Evolutionary conservation across 2,329 filamentous ascomycete genomes (phyloP), one percentile per base, ranked within the genome.

Genomic region (Alternaria triticina): DNA sequence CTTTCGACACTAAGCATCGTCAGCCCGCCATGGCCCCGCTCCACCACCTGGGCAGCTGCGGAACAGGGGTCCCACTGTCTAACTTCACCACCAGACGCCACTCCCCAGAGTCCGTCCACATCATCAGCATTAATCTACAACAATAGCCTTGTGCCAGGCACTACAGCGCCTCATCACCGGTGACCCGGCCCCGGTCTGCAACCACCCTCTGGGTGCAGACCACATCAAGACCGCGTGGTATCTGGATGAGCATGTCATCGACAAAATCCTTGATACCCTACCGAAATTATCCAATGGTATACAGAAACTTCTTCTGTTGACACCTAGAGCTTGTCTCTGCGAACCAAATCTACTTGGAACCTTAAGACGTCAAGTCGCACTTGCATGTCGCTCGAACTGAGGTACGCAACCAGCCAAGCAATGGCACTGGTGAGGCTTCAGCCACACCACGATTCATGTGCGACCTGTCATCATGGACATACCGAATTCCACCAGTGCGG

Each of bases 351-450:
- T 47, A 49, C 23, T 20, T 25, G 7, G 6, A 12, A 25, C 17
- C 12, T 12, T 12, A 44, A 20, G 7, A 17, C 49, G 6, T 47
- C 40, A n/a, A 46, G 22, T 55, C 25, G 17, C n/a, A 36, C 8
- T 50, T 13, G 13, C 17, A 22, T 22, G 27, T 7, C 28, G 20
- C 28, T 51, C 9, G 22, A 51, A 30, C 15, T 33, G 49, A 47
- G 50, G 46, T 50, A 62, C 69, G 72, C 65, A 69, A 68, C 57
- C 66, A 65, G 66, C 68, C 67, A 63, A 62, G 61, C 69, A 70
- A 52, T 58, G 59, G 64, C 50, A 40, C 61, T 65, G 61, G 62
- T 55, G 63, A 63, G 64, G 65, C 71, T 72, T 70, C 67, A 74
- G 72, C 70, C 70, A 72, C 66, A 56, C 47, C 64, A 68, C 65